These are phyloP conservation scores for Globisporangium apiculatum DNA, from an alignment of 352 stramenopile genomes.

Conservation along the genomic window DNA sequence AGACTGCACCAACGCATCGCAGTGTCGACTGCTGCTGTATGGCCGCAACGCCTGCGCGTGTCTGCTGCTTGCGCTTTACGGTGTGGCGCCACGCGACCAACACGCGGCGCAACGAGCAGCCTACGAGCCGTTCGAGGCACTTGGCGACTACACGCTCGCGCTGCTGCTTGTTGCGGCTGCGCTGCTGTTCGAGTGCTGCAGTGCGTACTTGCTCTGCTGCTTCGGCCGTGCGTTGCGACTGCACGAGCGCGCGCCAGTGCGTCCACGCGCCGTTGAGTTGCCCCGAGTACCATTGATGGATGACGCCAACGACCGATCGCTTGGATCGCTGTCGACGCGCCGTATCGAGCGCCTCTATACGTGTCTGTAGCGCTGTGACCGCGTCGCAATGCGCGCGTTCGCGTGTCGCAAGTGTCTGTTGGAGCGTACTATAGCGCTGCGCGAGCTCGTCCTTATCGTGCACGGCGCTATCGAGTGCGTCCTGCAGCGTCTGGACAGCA, in stretches of 20 bases:
- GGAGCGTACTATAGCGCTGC: constrained; percentile 29
- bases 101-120: background rate
- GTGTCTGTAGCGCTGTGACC: constrained; percentile 15
- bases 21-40: background rate
- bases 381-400: constrained; percentile 20
- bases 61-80: background rate
- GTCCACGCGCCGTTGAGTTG: constrained; percentile 29
- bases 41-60: no score
- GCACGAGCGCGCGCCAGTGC: constrained; percentile 20
- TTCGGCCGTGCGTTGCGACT: background rate
- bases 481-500: constrained; percentile 40
- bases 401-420: constrained; percentile 25
- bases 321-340: constrained; percentile 17
- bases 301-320: constrained; percentile 16
- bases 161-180: background rate
- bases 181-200: constrained; percentile 2
- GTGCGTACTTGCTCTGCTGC: constrained; percentile 6
- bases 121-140: no score
- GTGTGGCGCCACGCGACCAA: constrained; percentile 6
- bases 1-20: background rate
- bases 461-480: constrained; percentile 47
- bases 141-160: background rate
- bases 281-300: constrained; percentile 25
- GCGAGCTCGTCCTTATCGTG: constrained; percentile 65
- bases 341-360: constrained; percentile 14